phyloP scores from a whole-genome alignment of 768 basidiomycete genomes.

The Mycena belliarum region DNA sequence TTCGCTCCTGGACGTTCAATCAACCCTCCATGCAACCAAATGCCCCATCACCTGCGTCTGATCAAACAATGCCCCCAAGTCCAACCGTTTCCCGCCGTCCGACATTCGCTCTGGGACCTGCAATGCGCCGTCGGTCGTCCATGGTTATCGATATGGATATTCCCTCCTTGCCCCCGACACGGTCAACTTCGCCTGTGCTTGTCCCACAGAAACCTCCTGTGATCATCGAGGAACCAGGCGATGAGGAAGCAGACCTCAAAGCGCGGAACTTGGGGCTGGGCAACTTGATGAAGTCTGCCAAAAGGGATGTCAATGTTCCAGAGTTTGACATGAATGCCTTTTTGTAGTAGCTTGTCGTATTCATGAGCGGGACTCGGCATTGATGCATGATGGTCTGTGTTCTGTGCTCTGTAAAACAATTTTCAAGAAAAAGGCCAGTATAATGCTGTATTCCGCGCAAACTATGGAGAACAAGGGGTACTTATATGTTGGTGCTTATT shows the following conservation, averaged over 20 bases:
- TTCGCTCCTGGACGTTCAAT: conserved; percentile 90
- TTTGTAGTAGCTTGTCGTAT: conserved; percentile 29
- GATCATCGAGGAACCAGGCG: conserved; percentile 36
- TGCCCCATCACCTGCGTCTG: background rate
- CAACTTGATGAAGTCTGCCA: conserved; percentile 87
- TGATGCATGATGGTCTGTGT: too few relatives aligned
- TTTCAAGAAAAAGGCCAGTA: conserved; percentile 1
- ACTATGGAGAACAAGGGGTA: conserved; percentile 4
- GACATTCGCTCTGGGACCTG: conserved; percentile 51
- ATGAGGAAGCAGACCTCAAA: conserved; percentile 59
- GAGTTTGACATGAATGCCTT: conserved; percentile 90
- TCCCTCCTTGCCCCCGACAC: conserved; percentile 57
- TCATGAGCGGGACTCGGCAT: too few relatives aligned
- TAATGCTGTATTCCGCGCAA: conserved; percentile 18
- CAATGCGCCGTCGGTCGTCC: conserved; percentile 62
- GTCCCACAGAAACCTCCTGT: conserved; percentile 22
- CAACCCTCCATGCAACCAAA: conserved; percentile 52
- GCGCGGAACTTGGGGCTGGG: conserved; percentile 77
- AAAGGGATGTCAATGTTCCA: conserved; percentile 80
- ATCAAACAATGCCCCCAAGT: conserved; percentile 37
- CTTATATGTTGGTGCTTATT: conserved; percentile 27
- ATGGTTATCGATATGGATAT: conserved; percentile 92
- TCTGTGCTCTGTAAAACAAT: too few relatives aligned
- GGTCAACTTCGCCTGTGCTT: conserved; percentile 49
- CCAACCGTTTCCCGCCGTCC: conserved; percentile 45